phyloP scores from a whole-genome alignment of 805 yeast genomes.

The Yamadazyma endophytica region DNA sequence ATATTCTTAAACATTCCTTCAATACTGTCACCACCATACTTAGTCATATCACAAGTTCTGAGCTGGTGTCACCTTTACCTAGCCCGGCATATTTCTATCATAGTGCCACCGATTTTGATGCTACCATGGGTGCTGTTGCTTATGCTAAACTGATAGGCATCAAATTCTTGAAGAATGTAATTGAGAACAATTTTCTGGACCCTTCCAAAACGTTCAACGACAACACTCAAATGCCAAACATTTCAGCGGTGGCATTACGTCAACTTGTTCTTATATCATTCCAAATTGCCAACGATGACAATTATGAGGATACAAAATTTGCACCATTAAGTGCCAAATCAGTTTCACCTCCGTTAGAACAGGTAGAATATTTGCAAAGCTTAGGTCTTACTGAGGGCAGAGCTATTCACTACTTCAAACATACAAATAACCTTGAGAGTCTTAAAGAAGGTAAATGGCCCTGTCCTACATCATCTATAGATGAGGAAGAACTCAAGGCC shows the following conservation, averaged over 20 bases:
- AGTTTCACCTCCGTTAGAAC: slow-evolving; percentile 36
- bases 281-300: too few relatives aligned
- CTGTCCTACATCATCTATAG: slow-evolving; percentile 8
- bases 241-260: slow-evolving; percentile 10
- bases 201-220: not conserved
- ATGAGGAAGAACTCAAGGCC: slow-evolving; percentile 5
- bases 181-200: slow-evolving; percentile 1
- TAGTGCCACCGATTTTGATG: slow-evolving; percentile 7
- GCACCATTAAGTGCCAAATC: slow-evolving; percentile 27
- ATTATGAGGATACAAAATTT: slow-evolving; percentile 20
- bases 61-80: slow-evolving; percentile 33
- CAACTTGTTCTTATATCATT: too few relatives aligned
- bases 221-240: slow-evolving; percentile 13
- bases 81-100: slow-evolving; percentile 28
- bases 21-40: slow-evolving; percentile 41
- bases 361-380: slow-evolving; percentile 20
- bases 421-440: slow-evolving; percentile 10
- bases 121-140: slow-evolving; percentile 25
- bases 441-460: slow-evolving; percentile 13
- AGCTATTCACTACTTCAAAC: slow-evolving; percentile 26
- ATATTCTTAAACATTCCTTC: slow-evolving; percentile 37
- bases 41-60: slow-evolving; percentile 39
- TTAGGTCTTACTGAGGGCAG: slow-evolving; percentile 20
- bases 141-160: slow-evolving; percentile 40
- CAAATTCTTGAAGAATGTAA: slow-evolving; percentile 31